Conservation (phyloP, 441 rosid genomes). For the Populus tomentosa region DNA sequence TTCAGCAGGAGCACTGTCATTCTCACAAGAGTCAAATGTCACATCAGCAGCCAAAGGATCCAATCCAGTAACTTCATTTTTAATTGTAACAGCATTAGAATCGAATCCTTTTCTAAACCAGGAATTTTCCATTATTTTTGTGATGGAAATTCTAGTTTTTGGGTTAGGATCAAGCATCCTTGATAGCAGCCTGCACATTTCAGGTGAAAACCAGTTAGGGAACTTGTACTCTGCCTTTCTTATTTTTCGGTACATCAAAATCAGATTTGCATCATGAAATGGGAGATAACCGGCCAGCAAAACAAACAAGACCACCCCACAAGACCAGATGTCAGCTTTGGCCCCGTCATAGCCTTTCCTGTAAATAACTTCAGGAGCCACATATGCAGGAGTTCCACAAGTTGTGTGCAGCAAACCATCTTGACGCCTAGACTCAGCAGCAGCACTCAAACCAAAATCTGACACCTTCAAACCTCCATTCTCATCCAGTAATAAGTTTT, state of each 20-base stretch:
- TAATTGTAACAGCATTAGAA: conserved; percentile 30
- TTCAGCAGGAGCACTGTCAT: conserved; percentile 15
- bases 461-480: conserved; percentile 65
- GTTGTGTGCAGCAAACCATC: conserved; percentile 79
- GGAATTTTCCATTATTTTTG: conserved; percentile 50
- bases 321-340: conserved; percentile 87
- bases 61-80: conserved; percentile 13
- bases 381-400: conserved; percentile 86
- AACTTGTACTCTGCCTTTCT: conserved; percentile 60
- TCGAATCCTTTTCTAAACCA: conserved; percentile 60
- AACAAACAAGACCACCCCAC: conserved; percentile 77
- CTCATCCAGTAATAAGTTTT: conserved; percentile 66
- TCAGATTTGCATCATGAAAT: conserved; percentile 68
- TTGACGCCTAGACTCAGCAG: conserved; percentile 51
- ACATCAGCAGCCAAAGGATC: conserved; percentile 19
- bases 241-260: conserved; percentile 67
- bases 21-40: conserved; percentile 21
- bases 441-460: conserved; percentile 78
- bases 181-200: conserved; percentile 46
- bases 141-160: conserved; percentile 46
- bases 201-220: conserved; percentile 64
- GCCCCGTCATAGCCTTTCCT: conserved; percentile 74
- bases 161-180: conserved; percentile 70
- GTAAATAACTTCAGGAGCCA: conserved; percentile 72
- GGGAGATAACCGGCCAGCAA: conserved; percentile 76